Evolutionary conservation across 2,329 filamentous ascomycete species (phyloP).

Genomic region (Coniochaeta ligniaria): DNA sequence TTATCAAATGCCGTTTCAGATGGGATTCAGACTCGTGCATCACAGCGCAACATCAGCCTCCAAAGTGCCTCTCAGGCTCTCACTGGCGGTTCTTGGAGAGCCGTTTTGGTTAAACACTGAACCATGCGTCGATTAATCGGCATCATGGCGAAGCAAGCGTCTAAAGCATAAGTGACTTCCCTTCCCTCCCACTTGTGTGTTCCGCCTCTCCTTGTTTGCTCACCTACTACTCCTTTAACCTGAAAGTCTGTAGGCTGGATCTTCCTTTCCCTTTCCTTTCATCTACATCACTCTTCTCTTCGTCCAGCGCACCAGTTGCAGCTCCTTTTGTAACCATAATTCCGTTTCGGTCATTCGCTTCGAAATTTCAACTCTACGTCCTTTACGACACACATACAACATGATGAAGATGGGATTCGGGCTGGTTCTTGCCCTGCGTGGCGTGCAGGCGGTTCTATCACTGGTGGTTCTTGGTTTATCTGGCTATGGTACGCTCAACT

Average conservation of each 20-base stretch:
- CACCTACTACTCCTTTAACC: not conserved
- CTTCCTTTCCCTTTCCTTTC: constrained; percentile 7
- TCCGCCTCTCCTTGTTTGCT: constrained; percentile 1
- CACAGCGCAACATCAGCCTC: constrained; percentile 4
- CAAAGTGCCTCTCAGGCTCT: not conserved
- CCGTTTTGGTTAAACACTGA: not conserved
- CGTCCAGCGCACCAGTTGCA: constrained; percentile 19
- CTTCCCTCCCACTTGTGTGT: constrained; percentile 4
- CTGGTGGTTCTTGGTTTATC: constrained; percentile 40
- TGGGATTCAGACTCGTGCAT: constrained; percentile 17
- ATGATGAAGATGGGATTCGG: constrained; percentile 35
- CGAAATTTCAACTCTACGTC: not conserved
- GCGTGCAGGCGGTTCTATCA: constrained; percentile 36
- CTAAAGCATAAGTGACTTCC: constrained; percentile 5
- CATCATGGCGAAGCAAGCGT: not conserved
- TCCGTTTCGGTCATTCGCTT: constrained; percentile 10
- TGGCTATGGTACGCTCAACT: constrained; percentile 33
- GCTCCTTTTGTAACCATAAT: constrained; percentile 11
- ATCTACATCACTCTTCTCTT: constrained; percentile 12
- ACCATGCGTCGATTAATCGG: not conserved
- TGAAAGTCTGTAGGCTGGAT: constrained; percentile 4
- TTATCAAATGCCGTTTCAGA: constrained; percentile 16
- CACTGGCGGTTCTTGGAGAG: not conserved
- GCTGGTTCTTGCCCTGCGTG: constrained; percentile 34
- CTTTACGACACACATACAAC: constrained; percentile 4